Evolutionary conservation across 2,329 filamentous ascomycete genomes (phyloP), one percentile per base, ranked within the genome.

Genomic region (Pezicula neosporulosa): DNA sequence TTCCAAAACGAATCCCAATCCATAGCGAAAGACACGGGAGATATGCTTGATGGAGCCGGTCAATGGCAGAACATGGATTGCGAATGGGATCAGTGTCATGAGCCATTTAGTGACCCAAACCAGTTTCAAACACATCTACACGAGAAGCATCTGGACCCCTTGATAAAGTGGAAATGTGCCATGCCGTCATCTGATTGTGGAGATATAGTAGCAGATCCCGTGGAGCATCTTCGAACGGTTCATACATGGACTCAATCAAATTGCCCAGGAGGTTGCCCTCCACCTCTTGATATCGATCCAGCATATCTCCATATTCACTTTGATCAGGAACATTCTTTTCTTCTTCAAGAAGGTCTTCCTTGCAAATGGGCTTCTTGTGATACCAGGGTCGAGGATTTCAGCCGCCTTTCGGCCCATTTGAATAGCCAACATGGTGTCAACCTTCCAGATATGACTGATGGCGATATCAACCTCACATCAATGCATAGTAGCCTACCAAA

Each of bases 291-390:
- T 47, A 55, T 52, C 24, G 54, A 62, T 50, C 58, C 57, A 38
- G 47, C 53, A 16, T 60, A 56, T 53, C 56, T 66, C 44, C 63
- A 66, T 37, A 57, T 61, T 47, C 64, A 66, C 43, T 56, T 65
- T 19, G 60, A 62, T 45, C 50, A 59, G 44, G 56, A 53, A 42
- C 64, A 66, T 51, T 59, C 62, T 10, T 63, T 53, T 30, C 62
- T 61, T 21, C 48, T 48, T 39, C 56, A 58, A 52, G 62, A 61
- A 19, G 41, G 49, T 5, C 51, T 66, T 15, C 53, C 56, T 12
- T 66, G 64, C 41, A 57, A 55, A 30, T 47, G 63, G 19, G 55
- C 61, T 38, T 53, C 56, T 21, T 65, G 63, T 49, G 51, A 56
- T 24, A 56, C 50, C 38, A 49, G 44, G 15, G 61, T 65, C 44